Percentiles rank a stretch among this genome's conserved stretches.
Conservation (phyloP, 2,329 filamentous ascomycete species). For the Neonectria coccinea region DNA sequence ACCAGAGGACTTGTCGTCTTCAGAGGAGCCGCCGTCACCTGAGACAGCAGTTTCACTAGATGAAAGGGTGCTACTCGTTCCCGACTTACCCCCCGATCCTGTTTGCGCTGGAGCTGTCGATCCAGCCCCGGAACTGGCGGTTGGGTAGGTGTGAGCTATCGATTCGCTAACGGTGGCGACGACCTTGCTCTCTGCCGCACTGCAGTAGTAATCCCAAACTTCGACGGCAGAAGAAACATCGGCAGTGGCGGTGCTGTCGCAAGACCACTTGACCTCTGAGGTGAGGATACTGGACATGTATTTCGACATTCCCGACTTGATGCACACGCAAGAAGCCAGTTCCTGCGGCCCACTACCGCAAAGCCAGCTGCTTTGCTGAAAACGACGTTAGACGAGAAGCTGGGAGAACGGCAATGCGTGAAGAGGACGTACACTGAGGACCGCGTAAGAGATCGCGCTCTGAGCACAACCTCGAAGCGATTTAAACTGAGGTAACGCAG, state of each 20-base stretch:
- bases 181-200: constrained; percentile 58
- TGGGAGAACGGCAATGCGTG: too few relatives aligned
- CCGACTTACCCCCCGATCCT: constrained; percentile 28
- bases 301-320: constrained; percentile 62
- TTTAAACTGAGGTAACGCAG: constrained; percentile 60
- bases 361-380: constrained; percentile 49
- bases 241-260: constrained; percentile 56
- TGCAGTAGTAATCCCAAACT: constrained; percentile 63
- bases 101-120: constrained; percentile 30
- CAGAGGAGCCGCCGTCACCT: constrained; percentile 18
- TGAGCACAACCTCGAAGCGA: constrained; percentile 60
- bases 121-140: constrained; percentile 33
- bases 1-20: constrained; percentile 18
- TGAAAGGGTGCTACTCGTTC: constrained; percentile 12
- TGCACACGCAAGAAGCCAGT: constrained; percentile 64
- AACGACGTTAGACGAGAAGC: constrained; percentile 32
- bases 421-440: constrained; percentile 52
- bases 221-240: constrained; percentile 60
- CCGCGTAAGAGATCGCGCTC: constrained; percentile 55
- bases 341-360: constrained; percentile 61
- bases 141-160: constrained; percentile 29
- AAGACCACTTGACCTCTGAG: constrained; percentile 58
- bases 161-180: constrained; percentile 58
- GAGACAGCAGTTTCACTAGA: constrained; percentile 4
- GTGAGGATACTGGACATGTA: constrained; percentile 58